These are phyloP conservation scores for Skeletonema potamos DNA, from an alignment of 108 stramenopile genomes.

Conservation along the genomic window DNA sequence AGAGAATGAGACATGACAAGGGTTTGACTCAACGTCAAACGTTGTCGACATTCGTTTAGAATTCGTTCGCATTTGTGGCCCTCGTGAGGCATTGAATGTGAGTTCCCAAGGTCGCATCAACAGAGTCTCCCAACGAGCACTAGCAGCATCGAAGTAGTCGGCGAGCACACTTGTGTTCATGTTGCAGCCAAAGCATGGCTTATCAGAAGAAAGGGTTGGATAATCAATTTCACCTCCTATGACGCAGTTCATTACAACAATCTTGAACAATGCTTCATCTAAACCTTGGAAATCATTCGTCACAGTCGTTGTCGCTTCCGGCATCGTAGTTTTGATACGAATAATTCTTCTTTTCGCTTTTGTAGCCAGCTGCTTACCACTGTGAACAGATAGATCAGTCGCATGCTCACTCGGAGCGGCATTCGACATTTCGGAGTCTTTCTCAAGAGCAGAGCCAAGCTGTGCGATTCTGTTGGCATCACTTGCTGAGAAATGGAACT, in stretches of 20 bases:
- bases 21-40: conserved; percentile 76
- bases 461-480: conserved; percentile 58
- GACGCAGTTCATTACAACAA: conserved; percentile 62
- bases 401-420: conserved; percentile 4
- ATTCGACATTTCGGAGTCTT: conserved; percentile 12
- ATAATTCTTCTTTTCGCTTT: conserved; percentile 12
- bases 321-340: conserved; percentile 63
- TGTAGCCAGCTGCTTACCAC: conserved; percentile 16
- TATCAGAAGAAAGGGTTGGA: conserved; percentile 21
- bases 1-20: conserved; percentile 76
- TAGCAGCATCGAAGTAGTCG: conserved; percentile 79
- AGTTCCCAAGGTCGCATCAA: conserved; percentile 76
- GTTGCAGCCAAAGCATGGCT: conserved; percentile 40
- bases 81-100: conserved; percentile 58
- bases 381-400: conserved; percentile 21
- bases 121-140: conserved; percentile 64
- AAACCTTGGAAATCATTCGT: conserved; percentile 87
- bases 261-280: conserved; percentile 80
- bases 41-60: conserved; percentile 59
- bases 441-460: conserved; percentile 61
- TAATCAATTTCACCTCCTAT: conserved; percentile 41
- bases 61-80: conserved; percentile 46
- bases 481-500: conserved; percentile 43
- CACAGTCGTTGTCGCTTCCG: conserved; percentile 61
- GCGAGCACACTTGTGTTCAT: conserved; percentile 58